phyloP scores from a whole-genome alignment of 768 basidiomycete species.

The Serendipita sp. region DNA sequence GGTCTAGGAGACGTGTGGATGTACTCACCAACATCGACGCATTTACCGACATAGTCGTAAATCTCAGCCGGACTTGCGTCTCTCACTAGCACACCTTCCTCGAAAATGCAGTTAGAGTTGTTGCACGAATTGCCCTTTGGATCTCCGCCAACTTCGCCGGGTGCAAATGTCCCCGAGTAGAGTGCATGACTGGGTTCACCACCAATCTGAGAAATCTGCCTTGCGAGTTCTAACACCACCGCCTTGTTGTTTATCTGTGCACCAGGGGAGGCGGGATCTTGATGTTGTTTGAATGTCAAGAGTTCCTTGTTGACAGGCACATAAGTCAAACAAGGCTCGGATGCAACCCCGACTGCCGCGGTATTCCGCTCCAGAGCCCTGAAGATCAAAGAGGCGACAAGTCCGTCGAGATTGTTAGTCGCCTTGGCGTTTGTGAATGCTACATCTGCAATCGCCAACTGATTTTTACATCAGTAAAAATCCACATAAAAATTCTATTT shows the following conservation, averaged over 20 bases:
- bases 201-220: background rate
- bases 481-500: background rate
- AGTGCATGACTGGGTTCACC: background rate
- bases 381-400: background rate
- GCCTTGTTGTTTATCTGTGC: conserved; percentile 2
- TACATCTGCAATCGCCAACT: background rate
- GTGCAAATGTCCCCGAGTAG: background rate
- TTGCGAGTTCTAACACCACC: background rate
- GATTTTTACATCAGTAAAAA: background rate
- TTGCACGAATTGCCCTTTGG: background rate
- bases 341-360: background rate
- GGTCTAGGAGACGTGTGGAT: background rate
- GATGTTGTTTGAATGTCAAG: background rate
- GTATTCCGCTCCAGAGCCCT: background rate
- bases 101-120: background rate
- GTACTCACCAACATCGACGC: background rate
- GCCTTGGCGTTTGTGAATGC: background rate
- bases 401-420: background rate
- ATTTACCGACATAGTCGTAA: background rate
- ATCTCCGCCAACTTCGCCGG: background rate
- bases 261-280: conserved; percentile 1
- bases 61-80: conserved; percentile 1
- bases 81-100: background rate
- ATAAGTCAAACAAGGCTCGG: background rate
- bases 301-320: background rate